Evolutionary conservation across 2,329 filamentous ascomycete genomes (phyloP), one percentile per base, ranked within the genome.

Genomic region (Thelonectria olida): DNA sequence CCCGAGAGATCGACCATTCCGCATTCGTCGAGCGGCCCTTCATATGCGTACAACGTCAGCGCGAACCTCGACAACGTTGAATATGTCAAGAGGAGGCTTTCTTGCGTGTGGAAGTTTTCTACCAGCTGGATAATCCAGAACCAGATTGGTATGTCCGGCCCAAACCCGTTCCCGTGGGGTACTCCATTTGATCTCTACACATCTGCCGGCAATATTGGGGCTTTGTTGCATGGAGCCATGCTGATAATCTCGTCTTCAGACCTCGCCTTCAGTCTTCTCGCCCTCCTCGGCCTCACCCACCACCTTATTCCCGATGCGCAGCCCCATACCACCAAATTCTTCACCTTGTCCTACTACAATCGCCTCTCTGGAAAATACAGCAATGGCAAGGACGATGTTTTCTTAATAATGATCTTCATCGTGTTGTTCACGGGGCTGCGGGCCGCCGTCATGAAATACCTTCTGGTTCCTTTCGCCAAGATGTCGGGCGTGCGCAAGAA

Each of bases 381-480:
- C 51, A 85, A 90, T 68, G 94, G 95, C 64, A 84, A 83, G 75
- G 89, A 96, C 72, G 95, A 98, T 77, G 80, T 88, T 63, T 92
- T 90, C 76, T 87, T 96, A 72, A 89, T 97, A 55, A 76, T 85
- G 12, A 92, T 92, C 15, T 94, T 89, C 82, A 87, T 96, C 67
- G 83, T 97, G 52, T 84, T 93, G 52, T 93, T 97, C 75, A 97
- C 92, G 1, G 93, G 91, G 19, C 82, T 97, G 51, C 90, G 95
- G 60, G 93, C 93, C 34, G 88, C 87, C 51, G 82, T 87, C 54
- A 96, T 98, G 87, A 93, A 97, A 74, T 95, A 97, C 80, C 69
- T 96, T 7, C 83, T 97, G 48, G 87, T 88, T n/a, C 94, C 94
- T 5, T 78, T 96, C 58, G 94, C 91, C 47, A 88, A 86, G 64